Evolutionary conservation across 1,284 basidiomycete genomes (phyloP).

Genomic region (Trametes polyzona): DNA sequence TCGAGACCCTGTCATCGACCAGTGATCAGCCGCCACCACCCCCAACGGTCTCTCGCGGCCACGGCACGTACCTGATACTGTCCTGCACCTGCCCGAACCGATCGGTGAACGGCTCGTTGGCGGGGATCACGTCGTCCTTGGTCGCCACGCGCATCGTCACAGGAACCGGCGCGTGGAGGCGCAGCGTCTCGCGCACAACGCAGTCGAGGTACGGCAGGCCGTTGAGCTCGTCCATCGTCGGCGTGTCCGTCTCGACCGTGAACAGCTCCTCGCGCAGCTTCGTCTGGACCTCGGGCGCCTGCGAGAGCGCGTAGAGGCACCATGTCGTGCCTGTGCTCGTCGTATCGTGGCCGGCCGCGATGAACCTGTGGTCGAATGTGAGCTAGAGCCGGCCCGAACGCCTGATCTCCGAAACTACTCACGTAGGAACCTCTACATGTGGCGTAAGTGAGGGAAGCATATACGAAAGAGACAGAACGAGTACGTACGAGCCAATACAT

Average conservation of each 20-base stretch:
- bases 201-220: conserved; percentile 63
- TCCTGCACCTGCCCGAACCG: conserved; percentile 33
- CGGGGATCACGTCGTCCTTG: conserved; percentile 52
- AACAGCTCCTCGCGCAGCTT: conserved; percentile 73
- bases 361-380: conserved; percentile 37
- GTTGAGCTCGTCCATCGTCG: conserved; percentile 62
- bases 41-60: neutral
- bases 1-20: conserved; percentile 36
- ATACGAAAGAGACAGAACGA: neutral
- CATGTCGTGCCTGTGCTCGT: conserved; percentile 50
- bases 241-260: conserved; percentile 37
- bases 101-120: conserved; percentile 37
- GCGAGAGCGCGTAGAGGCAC: conserved; percentile 68
- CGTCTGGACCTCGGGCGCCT: conserved; percentile 57
- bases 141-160: conserved; percentile 53
- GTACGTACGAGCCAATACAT: conserved; percentile 57
- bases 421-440: conserved; percentile 21
- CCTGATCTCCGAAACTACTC: neutral
- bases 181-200: conserved; percentile 72
- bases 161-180: conserved; percentile 67
- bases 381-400: conserved; percentile 34
- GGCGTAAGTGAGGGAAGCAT: conserved; percentile 18
- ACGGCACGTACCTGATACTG: conserved; percentile 31
- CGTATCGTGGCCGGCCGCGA: conserved; percentile 62
- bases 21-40: neutral